Base-by-base conservation (phyloP, 176 grass and related monocot species). In the Musa acuminata region DNA sequence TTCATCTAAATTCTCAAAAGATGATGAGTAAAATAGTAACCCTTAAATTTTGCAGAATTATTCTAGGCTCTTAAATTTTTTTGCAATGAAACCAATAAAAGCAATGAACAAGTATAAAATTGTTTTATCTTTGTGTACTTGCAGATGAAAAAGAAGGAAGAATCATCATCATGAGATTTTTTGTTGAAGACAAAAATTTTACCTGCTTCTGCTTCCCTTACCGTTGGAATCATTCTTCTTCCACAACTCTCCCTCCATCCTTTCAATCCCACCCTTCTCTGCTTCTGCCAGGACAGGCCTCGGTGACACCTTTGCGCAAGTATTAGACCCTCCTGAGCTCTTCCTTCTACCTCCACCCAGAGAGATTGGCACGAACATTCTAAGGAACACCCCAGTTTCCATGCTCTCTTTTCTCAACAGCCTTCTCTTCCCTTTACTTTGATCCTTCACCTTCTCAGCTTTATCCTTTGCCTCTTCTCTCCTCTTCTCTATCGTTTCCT, bases 211-310 rank as follows among this genome's bases (percentile, higher is more conserved):
- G 80, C 80, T 78, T 1, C 72, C 84, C 0, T 82, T 80, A 49
- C 88, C 78, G 8, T 77, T 89, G 76, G 83, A 85, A 55, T 92
- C 80, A 53, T 76, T 82, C 79, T 93, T 91, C 50, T 53, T 87
- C 87, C 90, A 97, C 78, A 82, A 51, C 20, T 71, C 43, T 49
- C 48, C 68, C 8, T 71, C 48, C 13, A 8, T 71, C 10, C 43
- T 51, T 8, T 21, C 48, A 1, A 11, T 10, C 8, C 12, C 26
- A 6, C 69, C 68, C 68, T 71, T 51, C n/a, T 19, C 65, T 74
- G 68, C 27, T 71, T 71, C 68, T 64, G 62, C 3, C 24, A 68
- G 17, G 53, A 75, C 27, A 0, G 80, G 83, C 75, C 77, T 86
- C 4, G 83, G 86, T 43, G 85, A 90, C 19, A 89, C 84, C 64